Evolutionary conservation across 169 alveolate species (phyloP).

Genomic region (Eimeria brunetti): DNA sequence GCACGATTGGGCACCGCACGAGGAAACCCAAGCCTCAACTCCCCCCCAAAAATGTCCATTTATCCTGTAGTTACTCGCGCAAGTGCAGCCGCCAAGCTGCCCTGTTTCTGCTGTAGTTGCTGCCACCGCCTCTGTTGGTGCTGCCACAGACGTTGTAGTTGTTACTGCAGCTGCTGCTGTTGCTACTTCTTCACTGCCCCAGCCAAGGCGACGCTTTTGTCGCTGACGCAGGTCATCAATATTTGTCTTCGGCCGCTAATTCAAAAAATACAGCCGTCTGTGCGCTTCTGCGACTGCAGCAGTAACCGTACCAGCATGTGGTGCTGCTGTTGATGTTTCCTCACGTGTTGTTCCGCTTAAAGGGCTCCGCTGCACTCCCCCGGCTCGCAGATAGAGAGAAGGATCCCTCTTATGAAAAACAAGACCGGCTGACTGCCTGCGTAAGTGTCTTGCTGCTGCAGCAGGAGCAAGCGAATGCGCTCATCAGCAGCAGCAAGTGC

Average conservation of each 20-base stretch:
- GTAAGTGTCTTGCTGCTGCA: constrained; percentile 62
- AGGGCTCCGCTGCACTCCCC: constrained; percentile 35
- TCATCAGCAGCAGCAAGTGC: constrained; percentile 58
- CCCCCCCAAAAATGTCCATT: neutral
- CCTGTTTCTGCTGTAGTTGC: constrained; percentile 20
- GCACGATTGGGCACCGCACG: neutral
- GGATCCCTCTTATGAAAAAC: constrained; percentile 20
- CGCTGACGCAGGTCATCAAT: neutral
- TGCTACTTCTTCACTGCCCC: neutral
- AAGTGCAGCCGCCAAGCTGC: constrained; percentile 1
- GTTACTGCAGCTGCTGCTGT: constrained; percentile 4
- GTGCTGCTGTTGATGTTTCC: neutral
- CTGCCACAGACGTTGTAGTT: neutral
- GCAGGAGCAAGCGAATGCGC: constrained; percentile 47
- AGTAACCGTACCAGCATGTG: constrained; percentile 15
- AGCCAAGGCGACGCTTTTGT: neutral
- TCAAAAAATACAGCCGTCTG: neutral
- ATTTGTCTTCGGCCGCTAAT: neutral
- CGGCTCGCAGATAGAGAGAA: constrained; percentile 28
- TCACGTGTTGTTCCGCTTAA: neutral
- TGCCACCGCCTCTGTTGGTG: neutral
- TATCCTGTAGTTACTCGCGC: neutral
- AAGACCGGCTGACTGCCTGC: constrained; percentile 70
- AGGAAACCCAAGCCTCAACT: neutral
- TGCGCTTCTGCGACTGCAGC: neutral